A percentile compares a stretch with the other conserved stretches of the same genome.
Evolutionary conservation across 768 basidiomycete genomes (phyloP).

Genomic region (Pisolithus tinctorius): DNA sequence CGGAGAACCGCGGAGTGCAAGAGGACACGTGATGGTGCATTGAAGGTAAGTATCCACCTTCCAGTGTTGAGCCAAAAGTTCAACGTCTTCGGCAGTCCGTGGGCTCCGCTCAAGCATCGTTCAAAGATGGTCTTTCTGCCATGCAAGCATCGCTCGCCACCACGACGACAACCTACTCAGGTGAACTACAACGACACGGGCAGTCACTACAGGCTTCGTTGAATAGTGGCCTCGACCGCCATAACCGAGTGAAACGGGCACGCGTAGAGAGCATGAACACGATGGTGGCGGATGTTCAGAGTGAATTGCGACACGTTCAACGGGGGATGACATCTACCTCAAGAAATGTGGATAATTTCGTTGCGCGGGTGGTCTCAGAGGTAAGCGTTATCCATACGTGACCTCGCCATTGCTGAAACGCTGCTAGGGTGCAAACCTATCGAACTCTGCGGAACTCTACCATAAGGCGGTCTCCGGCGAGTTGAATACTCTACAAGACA

Average conservation of each 20-base stretch:
- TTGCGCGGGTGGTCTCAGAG: constrained; percentile 41
- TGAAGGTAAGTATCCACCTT: constrained; percentile 40
- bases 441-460: constrained; percentile 37
- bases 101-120: constrained; percentile 30
- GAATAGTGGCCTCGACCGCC: constrained; percentile 53
- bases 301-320: constrained; percentile 46
- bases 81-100: constrained; percentile 32
- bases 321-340: constrained; percentile 45
- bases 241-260: constrained; percentile 58
- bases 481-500: constrained; percentile 43
- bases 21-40: constrained; percentile 47
- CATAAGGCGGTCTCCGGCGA: constrained; percentile 35
- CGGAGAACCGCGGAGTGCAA: constrained; percentile 45
- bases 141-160: constrained; percentile 39
- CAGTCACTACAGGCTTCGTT: constrained; percentile 39
- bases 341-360: constrained; percentile 38
- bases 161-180: constrained; percentile 45
- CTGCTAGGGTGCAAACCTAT: constrained; percentile 36
- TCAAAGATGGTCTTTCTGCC: constrained; percentile 37
- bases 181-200: constrained; percentile 44
- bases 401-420: not conserved
- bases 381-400: constrained; percentile 29
- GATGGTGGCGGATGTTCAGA: constrained; percentile 43
- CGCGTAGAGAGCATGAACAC: constrained; percentile 53
- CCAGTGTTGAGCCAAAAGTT: not conserved